Evolutionary conservation across 768 basidiomycete genomes (phyloP), one percentile per base, ranked within the genome.

Genomic region (Coprinopsis cinerea): DNA sequence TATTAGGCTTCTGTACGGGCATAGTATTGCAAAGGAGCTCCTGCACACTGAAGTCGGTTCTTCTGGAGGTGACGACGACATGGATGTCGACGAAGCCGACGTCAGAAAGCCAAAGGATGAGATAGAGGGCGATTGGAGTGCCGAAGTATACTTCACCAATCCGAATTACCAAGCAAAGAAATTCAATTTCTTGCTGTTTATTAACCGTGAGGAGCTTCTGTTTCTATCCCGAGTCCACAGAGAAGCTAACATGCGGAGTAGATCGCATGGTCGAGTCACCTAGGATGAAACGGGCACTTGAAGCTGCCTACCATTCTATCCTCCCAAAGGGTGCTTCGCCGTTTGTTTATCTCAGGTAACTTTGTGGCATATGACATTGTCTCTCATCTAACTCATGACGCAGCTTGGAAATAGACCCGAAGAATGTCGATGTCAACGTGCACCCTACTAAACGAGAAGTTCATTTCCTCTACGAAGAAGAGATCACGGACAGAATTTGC

Each of bases 371-470:
- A 32, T 9, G 9, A 32, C 7, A 32, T 27, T 2, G 24, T 53
- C 13, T 44, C 13, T 49, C 26, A 35, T 23, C 39, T 49, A 43
- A 22, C 36, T 41, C 40, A 22, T 11, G 23, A 18, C 6, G 18
- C 52, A 94, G 93, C 57, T 65, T 98, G 36, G 73, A 83, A 35
- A 84, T 97, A 57, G 85, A 92, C 53, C 92, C 93, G 0, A 77
- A 81, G 25, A 82, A 87, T 22, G 86, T 99, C 15, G 96, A 99
- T 58, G 94, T 97, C 47, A 99, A 99, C 58, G 92, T 98, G 6
- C 94, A 97, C 62, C 96, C 95, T 0, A 98, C 96, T 1, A 99
- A 99, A 64, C 86, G 88, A 39, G 94, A 97, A 63, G 92, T 97
- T 1, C 90, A 92, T 56, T 98, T 98, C 59, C 65, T 97, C 43